Percentiles rank a stretch among this genome's conserved stretches.
phyloP scores from a whole-genome alignment of 2,329 filamentous ascomycete species.

The Diaporthe caulivora region DNA sequence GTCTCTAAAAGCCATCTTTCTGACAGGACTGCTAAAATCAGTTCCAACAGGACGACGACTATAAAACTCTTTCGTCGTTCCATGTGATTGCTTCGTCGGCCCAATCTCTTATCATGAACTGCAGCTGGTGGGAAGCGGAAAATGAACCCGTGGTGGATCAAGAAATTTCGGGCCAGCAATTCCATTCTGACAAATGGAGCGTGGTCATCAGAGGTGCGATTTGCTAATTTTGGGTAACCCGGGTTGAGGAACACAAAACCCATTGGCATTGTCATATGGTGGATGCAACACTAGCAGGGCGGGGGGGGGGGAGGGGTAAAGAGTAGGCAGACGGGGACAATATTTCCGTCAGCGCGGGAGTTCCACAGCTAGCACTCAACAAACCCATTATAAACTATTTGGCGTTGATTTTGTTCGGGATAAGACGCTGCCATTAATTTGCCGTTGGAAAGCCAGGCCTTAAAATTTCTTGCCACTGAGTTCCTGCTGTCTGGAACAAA shows the following conservation, averaged over 20 bases:
- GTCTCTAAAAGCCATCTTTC: no score
- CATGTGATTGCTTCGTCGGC: background rate
- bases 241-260: no score
- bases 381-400: no score
- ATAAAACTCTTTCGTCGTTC: background rate
- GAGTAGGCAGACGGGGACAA: background rate
- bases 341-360: no score
- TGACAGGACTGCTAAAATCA: background rate
- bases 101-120: background rate
- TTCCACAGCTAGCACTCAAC: no score
- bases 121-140: slow-evolving; percentile 9
- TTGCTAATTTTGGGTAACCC: background rate
- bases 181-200: background rate
- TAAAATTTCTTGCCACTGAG: no score
- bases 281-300: background rate
- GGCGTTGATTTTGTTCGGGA: no score
- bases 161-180: background rate
- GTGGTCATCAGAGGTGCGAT: background rate
- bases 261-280: background rate
- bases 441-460: no score
- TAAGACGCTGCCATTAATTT: no score
- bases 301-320: no score
- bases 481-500: no score
- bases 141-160: no score
- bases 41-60: background rate